A percentile compares a stretch with the other conserved stretches of the same genome.
Conservation (phyloP, 2,329 filamentous ascomycete genomes). For the Ceratocystiopsis brevicomis region DNA sequence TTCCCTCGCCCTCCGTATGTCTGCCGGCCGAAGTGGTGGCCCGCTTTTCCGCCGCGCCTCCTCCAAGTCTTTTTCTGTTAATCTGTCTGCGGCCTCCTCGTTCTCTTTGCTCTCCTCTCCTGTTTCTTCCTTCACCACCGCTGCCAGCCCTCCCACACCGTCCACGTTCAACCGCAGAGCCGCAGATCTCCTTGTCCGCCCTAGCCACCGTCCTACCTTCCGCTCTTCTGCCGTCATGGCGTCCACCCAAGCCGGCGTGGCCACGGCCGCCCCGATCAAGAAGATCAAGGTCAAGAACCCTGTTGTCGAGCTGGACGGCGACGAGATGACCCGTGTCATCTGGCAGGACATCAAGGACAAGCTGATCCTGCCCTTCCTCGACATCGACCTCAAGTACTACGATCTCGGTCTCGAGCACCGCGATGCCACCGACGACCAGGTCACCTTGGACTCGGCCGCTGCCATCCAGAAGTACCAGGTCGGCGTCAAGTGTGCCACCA, state of each 20-base stretch:
- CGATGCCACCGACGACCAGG: constrained; percentile 89
- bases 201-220: constrained; percentile 2
- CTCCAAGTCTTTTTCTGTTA: too few relatives aligned
- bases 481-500: constrained; percentile 97
- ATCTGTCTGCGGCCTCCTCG: too few relatives aligned
- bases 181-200: background rate
- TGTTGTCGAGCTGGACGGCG: constrained; percentile 89
- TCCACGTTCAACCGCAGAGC: constrained; percentile 1
- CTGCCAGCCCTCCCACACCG: constrained; percentile 1
- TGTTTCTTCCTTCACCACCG: constrained; percentile 1
- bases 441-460: constrained; percentile 86
- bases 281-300: constrained; percentile 99
- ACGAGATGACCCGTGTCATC: constrained; percentile 96
- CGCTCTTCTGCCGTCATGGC: constrained; percentile 29
- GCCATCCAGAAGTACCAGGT: constrained; percentile 99
- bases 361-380: constrained; percentile 90
- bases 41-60: too few relatives aligned
- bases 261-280: constrained; percentile 16
- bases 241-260: constrained; percentile 9
- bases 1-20: too few relatives aligned
- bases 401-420: constrained; percentile 86
- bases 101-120: background rate
- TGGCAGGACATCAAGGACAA: constrained; percentile 99
- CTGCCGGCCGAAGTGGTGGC: too few relatives aligned
- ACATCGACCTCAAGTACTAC: constrained; percentile 97